Conservation (phyloP, 139 green algal species). For the Penium margaritaceum region DNA sequence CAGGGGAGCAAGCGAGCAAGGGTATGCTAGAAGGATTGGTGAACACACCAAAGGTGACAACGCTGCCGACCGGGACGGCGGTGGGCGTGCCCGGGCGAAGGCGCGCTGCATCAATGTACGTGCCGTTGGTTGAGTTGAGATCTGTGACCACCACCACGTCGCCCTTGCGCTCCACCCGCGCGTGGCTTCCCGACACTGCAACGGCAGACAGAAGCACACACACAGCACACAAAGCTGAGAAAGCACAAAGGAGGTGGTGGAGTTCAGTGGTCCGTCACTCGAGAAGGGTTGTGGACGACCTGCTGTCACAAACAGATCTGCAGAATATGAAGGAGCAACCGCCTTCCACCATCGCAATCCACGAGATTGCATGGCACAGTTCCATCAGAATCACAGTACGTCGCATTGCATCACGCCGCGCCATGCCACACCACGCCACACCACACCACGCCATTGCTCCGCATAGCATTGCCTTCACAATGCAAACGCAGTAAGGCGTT, state of each 20-base stretch:
- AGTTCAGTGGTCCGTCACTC: not conserved
- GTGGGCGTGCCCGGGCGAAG: conserved; percentile 32
- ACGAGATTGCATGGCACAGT: too few relatives aligned
- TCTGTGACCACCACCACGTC: conserved; percentile 51
- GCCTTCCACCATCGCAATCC: too few relatives aligned
- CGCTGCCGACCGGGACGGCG: not conserved
- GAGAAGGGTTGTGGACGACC: not conserved
- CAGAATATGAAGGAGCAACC: not conserved
- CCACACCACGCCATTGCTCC: too few relatives aligned
- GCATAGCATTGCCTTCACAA: too few relatives aligned
- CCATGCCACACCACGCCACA: too few relatives aligned
- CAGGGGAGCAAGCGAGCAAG: too few relatives aligned
- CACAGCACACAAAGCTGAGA: not conserved
- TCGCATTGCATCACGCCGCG: too few relatives aligned
- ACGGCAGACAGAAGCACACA: not conserved
- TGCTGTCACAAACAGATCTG: not conserved
- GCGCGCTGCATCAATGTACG: conserved; percentile 56
- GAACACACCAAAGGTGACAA: conserved; percentile 17
- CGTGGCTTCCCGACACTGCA: conserved; percentile 25
- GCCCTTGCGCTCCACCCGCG: conserved; percentile 16
- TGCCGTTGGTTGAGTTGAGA: conserved; percentile 61
- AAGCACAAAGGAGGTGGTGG: too few relatives aligned
- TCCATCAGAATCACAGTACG: too few relatives aligned
- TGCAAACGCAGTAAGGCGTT: too few relatives aligned
- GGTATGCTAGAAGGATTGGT: too few relatives aligned